phyloP scores from a whole-genome alignment of 352 stramenopile species.

The Phytophthora idaei region DNA sequence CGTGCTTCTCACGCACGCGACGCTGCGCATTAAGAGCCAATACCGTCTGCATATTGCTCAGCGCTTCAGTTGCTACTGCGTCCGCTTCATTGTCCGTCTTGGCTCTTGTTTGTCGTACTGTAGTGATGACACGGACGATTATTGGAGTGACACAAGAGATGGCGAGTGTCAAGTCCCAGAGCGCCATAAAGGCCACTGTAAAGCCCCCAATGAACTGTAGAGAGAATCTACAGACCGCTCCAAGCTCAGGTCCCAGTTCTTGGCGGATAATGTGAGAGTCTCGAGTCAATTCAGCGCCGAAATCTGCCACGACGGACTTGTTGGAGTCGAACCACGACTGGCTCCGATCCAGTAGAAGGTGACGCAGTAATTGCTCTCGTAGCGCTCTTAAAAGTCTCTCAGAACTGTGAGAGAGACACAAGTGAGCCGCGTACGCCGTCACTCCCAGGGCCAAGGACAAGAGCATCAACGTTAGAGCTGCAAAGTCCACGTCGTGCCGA shows the following conservation, averaged over 20 bases:
- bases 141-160: slow-evolving; percentile 15
- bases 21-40: slow-evolving; percentile 37
- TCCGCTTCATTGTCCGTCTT: slow-evolving; percentile 20
- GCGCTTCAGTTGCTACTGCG: slow-evolving; percentile 27
- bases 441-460: slow-evolving; percentile 21
- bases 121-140: slow-evolving; percentile 6
- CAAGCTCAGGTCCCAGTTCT: slow-evolving; percentile 25
- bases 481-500: slow-evolving; percentile 14
- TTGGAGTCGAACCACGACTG: slow-evolving; percentile 32
- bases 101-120: not conserved
- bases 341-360: slow-evolving; percentile 25
- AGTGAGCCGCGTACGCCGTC: slow-evolving; percentile 29
- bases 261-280: slow-evolving; percentile 28
- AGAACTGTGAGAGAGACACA: slow-evolving; percentile 30
- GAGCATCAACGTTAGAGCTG: slow-evolving; percentile 28
- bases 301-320: not conserved
- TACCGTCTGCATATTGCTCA: slow-evolving; percentile 37
- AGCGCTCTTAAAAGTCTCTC: slow-evolving; percentile 24
- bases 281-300: slow-evolving; percentile 17
- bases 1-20: slow-evolving; percentile 30
- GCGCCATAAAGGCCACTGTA: slow-evolving; percentile 17
- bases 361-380: slow-evolving; percentile 29
- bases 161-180: slow-evolving; percentile 36
- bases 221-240: slow-evolving; percentile 16
- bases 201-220: slow-evolving; percentile 29